A percentile compares a stretch with the other conserved stretches of the same genome.
These are phyloP conservation scores for Phytophthora capsici DNA, from an alignment of 352 stramenopile species.

Conservation along the genomic window DNA sequence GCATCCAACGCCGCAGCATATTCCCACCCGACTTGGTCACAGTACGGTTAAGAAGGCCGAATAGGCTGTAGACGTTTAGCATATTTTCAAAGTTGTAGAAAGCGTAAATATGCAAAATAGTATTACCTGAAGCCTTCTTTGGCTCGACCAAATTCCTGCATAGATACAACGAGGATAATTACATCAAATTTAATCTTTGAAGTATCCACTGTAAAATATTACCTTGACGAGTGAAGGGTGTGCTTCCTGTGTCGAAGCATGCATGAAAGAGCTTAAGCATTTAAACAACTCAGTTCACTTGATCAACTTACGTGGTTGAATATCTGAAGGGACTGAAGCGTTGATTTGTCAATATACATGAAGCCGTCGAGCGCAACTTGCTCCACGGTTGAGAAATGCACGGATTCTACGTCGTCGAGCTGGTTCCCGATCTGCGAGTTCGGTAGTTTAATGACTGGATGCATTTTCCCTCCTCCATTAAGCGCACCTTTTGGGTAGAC, in stretches of 20 bases:
- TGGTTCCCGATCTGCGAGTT: conserved; percentile 79
- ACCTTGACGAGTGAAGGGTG: conserved; percentile 86
- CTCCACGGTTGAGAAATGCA: conserved; percentile 70
- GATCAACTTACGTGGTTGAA: conserved; percentile 67
- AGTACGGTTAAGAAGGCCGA: conserved; percentile 81
- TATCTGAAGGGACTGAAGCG: conserved; percentile 82
- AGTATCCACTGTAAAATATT: neutral
- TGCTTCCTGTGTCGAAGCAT: conserved; percentile 53
- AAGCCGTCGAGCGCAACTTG: conserved; percentile 75
- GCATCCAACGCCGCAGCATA: conserved; percentile 81
- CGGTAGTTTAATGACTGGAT: conserved; percentile 1
- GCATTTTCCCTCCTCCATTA: neutral
- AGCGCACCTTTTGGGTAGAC: conserved; percentile 65
- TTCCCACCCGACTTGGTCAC: conserved; percentile 69
- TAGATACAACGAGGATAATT: neutral
- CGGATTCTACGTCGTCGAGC: conserved; percentile 58
- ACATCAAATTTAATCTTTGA: too few species aligned
- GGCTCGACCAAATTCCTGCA: conserved; percentile 64
- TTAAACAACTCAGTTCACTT: neutral
- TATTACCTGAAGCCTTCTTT: conserved; percentile 87
- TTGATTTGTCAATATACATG: conserved; percentile 81
- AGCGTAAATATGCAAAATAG: neutral
- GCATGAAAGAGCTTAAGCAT: conserved; percentile 13
- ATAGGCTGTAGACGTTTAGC: conserved; percentile 51
- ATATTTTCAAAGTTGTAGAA: neutral